These are phyloP conservation scores for Plasmodium knowlesi DNA, from an alignment of 169 alveolate species.

Conservation along the genomic window DNA sequence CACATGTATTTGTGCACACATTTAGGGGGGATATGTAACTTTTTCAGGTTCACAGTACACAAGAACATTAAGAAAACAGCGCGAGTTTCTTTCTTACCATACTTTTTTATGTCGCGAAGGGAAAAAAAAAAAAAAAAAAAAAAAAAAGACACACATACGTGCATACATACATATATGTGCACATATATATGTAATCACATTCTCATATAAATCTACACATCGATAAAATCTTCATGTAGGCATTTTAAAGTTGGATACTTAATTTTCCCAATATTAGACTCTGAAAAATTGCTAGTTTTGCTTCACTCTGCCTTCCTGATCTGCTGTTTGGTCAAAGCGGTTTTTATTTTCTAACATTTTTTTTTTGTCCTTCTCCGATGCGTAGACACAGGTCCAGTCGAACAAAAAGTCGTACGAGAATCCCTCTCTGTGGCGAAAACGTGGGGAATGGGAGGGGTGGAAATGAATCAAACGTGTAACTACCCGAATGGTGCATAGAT, in stretches of 20 bases:
- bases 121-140: neutral
- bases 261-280: conserved; percentile 2
- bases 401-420: conserved; percentile 95
- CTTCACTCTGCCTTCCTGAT: conserved; percentile 76
- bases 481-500: too few species aligned
- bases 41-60: neutral
- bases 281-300: conserved; percentile 38
- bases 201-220: neutral
- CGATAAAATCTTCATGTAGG: neutral
- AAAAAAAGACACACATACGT: neutral
- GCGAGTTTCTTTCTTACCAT: neutral
- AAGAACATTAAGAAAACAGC: neutral
- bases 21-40: neutral
- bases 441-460: neutral
- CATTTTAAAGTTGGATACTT: neutral
- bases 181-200: neutral
- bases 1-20: neutral
- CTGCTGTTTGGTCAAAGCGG: conserved; percentile 75
- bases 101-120: neutral
- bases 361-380: conserved; percentile 80
- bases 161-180: neutral
- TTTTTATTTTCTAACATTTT: conserved; percentile 76
- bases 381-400: conserved; percentile 95
- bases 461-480: neutral
- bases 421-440: conserved; percentile 87